Conservation (phyloP, 805 yeast species). For the Wickerhamomyces strasburgensis region DNA sequence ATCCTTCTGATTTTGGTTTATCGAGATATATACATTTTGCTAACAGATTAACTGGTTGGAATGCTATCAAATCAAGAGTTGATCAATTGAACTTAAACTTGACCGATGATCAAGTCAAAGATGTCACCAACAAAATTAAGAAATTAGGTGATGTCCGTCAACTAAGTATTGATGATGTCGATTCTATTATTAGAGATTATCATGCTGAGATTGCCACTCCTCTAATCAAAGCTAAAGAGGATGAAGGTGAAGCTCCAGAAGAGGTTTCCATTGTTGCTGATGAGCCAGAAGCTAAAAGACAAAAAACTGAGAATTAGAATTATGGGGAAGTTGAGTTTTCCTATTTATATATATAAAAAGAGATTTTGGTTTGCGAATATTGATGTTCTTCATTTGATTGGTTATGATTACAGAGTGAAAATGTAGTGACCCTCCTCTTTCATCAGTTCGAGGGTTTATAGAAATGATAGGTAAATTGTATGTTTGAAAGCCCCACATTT, state of each 20-base stretch:
- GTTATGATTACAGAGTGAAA: too few relatives aligned
- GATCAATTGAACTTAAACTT: constrained; percentile 90
- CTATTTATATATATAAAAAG: too few relatives aligned
- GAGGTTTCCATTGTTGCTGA: constrained; percentile 14
- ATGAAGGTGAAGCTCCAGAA: constrained; percentile 22
- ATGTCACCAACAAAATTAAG: constrained; percentile 90
- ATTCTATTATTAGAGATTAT: constrained; percentile 89
- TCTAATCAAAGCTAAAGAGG: constrained; percentile 25
- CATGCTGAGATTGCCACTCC: constrained; percentile 74
- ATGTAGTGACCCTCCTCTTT: too few relatives aligned
- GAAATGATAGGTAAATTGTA: too few relatives aligned
- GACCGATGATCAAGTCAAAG: constrained; percentile 92
- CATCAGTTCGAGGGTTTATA: too few relatives aligned
- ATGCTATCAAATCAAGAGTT: constrained; percentile 96
- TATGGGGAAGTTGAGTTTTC: too few relatives aligned
- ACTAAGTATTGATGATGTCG: constrained; percentile 93
- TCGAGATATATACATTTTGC: constrained; percentile 97
- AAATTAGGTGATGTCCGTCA: constrained; percentile 93
- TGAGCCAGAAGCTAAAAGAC: constrained; percentile 29
- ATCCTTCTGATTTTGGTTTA: constrained; percentile 93
- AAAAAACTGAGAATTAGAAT: constrained; percentile 24
- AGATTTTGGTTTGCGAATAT: too few relatives aligned
- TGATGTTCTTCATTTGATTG: too few relatives aligned
- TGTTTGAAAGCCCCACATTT: too few relatives aligned
- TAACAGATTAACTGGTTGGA: constrained; percentile 98